Conservation (phyloP, 192 early-diverging fungal genomes). For the Coemansia sp. region DNA sequence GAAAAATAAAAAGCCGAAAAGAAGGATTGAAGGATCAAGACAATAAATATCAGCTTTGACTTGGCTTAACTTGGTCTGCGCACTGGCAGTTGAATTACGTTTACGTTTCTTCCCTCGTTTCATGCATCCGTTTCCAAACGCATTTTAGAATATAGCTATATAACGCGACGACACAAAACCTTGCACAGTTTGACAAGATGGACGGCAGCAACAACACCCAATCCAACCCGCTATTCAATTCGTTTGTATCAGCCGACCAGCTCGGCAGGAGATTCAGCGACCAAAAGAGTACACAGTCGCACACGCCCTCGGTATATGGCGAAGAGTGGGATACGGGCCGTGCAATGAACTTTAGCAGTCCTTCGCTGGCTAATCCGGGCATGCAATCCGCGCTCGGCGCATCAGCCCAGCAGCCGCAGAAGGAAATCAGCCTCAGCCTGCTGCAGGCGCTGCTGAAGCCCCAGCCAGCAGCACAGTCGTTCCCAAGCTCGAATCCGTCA, state of each 20-base stretch:
- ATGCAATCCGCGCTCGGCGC: background rate
- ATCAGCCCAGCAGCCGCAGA: constrained; percentile 25
- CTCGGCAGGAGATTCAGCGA: constrained; percentile 18
- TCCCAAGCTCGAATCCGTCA: constrained; percentile 16
- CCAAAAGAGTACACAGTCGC: constrained; percentile 15
- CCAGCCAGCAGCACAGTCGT: constrained; percentile 23
- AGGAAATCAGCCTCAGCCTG: constrained; percentile 38
- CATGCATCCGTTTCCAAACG: background rate
- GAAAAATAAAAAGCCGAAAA: background rate
- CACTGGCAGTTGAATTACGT: no score
- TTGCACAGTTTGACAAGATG: background rate
- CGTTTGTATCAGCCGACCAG: constrained; percentile 18
- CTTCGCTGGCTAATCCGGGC: constrained; percentile 18
- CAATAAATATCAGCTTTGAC: no score
- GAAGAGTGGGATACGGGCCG: constrained; percentile 12
- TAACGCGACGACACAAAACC: background rate
- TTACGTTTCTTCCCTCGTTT: no score
- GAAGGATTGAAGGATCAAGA: background rate
- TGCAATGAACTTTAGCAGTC: constrained; percentile 16
- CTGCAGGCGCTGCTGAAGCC: constrained; percentile 45
- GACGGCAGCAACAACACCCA: constrained; percentile 27
- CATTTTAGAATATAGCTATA: constrained; percentile 2
- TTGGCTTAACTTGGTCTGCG: no score
- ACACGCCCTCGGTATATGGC: constrained; percentile 18
- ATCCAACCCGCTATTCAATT: constrained; percentile 27